A percentile compares a stretch with the other conserved stretches of the same genome.
Evolutionary conservation across 805 yeast genomes (phyloP).

Genomic region (Huiozyma sinensis): DNA sequence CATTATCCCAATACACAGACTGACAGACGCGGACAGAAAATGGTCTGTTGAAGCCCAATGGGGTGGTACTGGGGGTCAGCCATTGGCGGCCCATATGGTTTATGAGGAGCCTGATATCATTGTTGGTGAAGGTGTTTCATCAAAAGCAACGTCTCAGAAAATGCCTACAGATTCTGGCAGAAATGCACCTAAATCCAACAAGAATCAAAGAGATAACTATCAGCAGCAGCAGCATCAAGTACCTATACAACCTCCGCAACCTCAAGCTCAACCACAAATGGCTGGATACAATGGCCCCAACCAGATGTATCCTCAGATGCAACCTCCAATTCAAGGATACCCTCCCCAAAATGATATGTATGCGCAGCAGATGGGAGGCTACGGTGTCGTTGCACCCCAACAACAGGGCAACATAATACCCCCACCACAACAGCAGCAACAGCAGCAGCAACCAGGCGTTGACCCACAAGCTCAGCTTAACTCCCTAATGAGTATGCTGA

Average conservation of each 20-base stretch:
- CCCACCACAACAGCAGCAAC: conserved; percentile 13
- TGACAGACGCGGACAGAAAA: conserved; percentile 86
- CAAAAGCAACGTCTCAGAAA: conserved; percentile 81
- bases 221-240: conserved; percentile 5
- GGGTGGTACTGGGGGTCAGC: conserved; percentile 94
- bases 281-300: conserved; percentile 4
- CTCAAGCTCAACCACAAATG: neutral
- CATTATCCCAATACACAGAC: conserved; percentile 72
- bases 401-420: conserved; percentile 5
- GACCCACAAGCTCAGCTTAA: conserved; percentile 33
- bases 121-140: conserved; percentile 86
- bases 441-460: conserved; percentile 15
- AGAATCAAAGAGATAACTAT: conserved; percentile 33
- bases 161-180: conserved; percentile 86
- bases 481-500: conserved; percentile 34
- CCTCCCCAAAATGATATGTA: conserved; percentile 4
- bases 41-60: conserved; percentile 89
- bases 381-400: conserved; percentile 9
- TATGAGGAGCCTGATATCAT: conserved; percentile 97
- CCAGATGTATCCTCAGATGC: conserved; percentile 14
- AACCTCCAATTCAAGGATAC: conserved; percentile 1
- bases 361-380: conserved; percentile 2
- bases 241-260: conserved; percentile 3
- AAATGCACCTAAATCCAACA: conserved; percentile 75
- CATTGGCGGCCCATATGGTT: conserved; percentile 65